phyloP scores from a whole-genome alignment of 2,329 filamentous ascomycete genomes.

The Ceratocystis cubensis region DNA sequence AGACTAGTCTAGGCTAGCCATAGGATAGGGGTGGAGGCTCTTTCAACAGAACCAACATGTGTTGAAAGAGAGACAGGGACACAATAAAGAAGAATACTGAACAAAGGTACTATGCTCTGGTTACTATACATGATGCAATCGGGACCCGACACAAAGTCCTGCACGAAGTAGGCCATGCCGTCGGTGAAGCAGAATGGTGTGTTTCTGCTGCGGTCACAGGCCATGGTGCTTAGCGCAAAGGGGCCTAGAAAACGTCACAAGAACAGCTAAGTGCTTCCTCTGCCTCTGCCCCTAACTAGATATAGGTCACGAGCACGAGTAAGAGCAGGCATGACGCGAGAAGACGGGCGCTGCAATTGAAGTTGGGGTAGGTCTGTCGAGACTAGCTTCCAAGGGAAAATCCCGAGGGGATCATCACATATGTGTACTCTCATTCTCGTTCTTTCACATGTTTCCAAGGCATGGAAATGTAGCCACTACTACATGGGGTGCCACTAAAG shows the following conservation, averaged over 20 bases:
- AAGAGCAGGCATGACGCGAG: neutral
- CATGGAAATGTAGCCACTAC: constrained; percentile 31
- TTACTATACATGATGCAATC: neutral
- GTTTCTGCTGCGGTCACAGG: neutral
- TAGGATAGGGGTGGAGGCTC: neutral
- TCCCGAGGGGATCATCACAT: neutral
- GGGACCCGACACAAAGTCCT: neutral
- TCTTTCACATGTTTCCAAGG: neutral
- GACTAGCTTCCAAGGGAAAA: neutral
- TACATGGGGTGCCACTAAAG: constrained; percentile 35
- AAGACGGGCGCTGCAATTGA: neutral
- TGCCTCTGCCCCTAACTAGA: neutral
- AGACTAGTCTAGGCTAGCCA: neutral
- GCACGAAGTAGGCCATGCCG: neutral
- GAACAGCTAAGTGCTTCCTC: neutral
- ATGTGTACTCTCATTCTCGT: neutral
- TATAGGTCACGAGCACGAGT: neutral
- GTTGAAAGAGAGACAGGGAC: neutral
- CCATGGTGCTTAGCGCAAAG: neutral
- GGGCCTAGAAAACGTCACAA: neutral
- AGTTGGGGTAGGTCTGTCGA: neutral
- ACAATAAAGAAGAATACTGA: constrained; percentile 5
- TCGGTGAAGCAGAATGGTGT: neutral
- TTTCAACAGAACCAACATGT: constrained; percentile 5
- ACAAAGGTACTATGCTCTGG: neutral